phyloP scores from a whole-genome alignment of 768 basidiomycete genomes.

The Tylopilus rubrobrunneus region DNA sequence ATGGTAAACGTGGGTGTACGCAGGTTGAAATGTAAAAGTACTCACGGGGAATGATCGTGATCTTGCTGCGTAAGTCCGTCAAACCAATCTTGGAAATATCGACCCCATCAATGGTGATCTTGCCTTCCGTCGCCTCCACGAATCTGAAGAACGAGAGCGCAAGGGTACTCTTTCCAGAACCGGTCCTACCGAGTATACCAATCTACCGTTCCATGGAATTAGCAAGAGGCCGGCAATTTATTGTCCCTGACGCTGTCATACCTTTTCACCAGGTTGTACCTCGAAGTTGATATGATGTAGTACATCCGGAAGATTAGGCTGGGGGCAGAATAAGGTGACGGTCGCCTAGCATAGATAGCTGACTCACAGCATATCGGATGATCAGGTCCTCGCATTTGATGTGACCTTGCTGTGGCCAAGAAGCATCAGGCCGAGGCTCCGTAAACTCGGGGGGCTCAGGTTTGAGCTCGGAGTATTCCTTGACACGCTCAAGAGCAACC shows the following conservation, averaged over 20 bases:
- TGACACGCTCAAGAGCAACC: conserved; percentile 86
- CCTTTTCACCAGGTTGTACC: conserved; percentile 73
- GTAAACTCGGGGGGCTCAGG: conserved; percentile 80
- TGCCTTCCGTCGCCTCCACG: conserved; percentile 79
- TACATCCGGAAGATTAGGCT: conserved; percentile 87
- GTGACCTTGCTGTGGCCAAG: conserved; percentile 74
- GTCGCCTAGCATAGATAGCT: conserved; percentile 1
- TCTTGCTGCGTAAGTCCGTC: conserved; percentile 70
- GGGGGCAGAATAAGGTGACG: background rate
- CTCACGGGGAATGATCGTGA: conserved; percentile 76
- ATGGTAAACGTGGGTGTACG: background rate
- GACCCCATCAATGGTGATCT: conserved; percentile 48
- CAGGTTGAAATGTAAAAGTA: background rate
- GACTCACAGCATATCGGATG: conserved; percentile 70
- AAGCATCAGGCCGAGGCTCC: conserved; percentile 75
- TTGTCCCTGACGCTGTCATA: conserved; percentile 20
- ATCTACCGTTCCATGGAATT: conserved; percentile 36
- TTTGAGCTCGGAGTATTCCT: conserved; percentile 80
- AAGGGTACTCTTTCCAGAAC: conserved; percentile 76
- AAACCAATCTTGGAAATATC: conserved; percentile 79
- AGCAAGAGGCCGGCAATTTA: background rate
- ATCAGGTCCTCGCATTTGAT: conserved; percentile 72
- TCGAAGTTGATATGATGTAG: conserved; percentile 76
- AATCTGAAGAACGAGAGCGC: conserved; percentile 87
- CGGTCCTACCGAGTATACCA: conserved; percentile 67